A percentile compares a stretch with the other conserved stretches of the same genome.
Evolutionary conservation across 805 yeast genomes (phyloP).

Genomic region (Saturnispora ahearnii): DNA sequence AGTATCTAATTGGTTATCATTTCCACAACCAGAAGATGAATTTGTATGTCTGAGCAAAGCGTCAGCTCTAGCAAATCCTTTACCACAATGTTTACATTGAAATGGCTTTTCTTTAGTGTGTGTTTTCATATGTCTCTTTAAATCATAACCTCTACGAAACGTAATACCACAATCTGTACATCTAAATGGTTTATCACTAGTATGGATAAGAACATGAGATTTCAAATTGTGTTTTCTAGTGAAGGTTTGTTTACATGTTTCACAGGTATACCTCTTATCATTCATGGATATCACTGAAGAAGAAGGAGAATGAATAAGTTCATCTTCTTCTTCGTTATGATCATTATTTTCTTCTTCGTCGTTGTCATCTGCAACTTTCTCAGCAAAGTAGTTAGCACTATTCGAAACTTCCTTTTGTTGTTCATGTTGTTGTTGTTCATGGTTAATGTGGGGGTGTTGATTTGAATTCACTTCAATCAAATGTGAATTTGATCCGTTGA

Average conservation of each 20-base stretch:
- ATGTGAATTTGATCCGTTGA: not conserved
- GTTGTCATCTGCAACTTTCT: not conserved
- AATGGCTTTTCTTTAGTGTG: slow-evolving; percentile 73
- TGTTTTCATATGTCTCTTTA: slow-evolving; percentile 64
- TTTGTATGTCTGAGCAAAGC: slow-evolving; percentile 64
- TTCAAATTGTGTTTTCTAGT: slow-evolving; percentile 69
- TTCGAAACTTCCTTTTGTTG: not conserved
- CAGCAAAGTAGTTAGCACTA: not conserved
- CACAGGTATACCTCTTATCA: slow-evolving; percentile 40
- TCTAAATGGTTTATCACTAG: slow-evolving; percentile 51
- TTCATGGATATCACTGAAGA: slow-evolving; percentile 2
- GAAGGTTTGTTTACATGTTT: slow-evolving; percentile 53
- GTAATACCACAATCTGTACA: slow-evolving; percentile 53
- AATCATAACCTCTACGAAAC: slow-evolving; percentile 67
- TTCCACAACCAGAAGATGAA: slow-evolving; percentile 24
- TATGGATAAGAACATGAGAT: slow-evolving; percentile 61
- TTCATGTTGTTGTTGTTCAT: not conserved
- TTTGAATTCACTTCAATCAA: not conserved
- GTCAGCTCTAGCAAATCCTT: slow-evolving; percentile 66
- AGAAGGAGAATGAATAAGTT: not conserved
- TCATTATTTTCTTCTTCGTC: not conserved
- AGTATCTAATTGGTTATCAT: not conserved
- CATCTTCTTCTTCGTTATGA: not conserved
- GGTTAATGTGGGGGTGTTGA: not conserved
- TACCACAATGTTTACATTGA: slow-evolving; percentile 49